Percentiles rank a stretch among this genome's conserved stretches.
These are phyloP conservation scores for Epichloe uncinata DNA, from an alignment of 2,329 filamentous ascomycete species.

Conservation along the genomic window DNA sequence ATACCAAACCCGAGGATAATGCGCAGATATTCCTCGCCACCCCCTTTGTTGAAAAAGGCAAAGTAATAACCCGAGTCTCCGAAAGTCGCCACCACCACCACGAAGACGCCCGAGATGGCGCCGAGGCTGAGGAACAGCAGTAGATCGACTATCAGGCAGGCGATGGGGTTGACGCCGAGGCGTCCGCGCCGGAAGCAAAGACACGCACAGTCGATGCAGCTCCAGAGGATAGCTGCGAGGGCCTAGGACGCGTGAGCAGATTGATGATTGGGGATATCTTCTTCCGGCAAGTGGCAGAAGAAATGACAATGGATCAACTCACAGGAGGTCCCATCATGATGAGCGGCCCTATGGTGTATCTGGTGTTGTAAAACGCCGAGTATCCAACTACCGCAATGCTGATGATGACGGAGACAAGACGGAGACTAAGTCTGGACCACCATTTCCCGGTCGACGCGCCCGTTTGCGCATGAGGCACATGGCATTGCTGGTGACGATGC, in stretches of 20 bases:
- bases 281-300: too few relatives aligned
- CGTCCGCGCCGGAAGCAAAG: neutral
- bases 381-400: neutral
- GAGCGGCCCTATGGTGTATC: neutral
- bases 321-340: neutral
- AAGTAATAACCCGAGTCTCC: neutral
- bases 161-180: neutral
- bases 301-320: neutral
- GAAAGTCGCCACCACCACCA: neutral
- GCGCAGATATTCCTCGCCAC: neutral
- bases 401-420: neutral
- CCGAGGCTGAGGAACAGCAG: neutral
- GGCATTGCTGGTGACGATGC: neutral
- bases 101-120: neutral
- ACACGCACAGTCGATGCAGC: neutral
- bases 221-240: neutral
- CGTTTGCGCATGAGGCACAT: neutral
- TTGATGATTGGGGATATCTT: neutral
- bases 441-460: neutral
- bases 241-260: neutral
- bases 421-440: neutral
- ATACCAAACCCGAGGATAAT: neutral
- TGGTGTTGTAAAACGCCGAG: neutral
- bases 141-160: neutral
- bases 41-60: neutral